Base-by-base conservation (phyloP, 495 filamentous ascomycete genomes). In the Cudoniella acicularis region DNA sequence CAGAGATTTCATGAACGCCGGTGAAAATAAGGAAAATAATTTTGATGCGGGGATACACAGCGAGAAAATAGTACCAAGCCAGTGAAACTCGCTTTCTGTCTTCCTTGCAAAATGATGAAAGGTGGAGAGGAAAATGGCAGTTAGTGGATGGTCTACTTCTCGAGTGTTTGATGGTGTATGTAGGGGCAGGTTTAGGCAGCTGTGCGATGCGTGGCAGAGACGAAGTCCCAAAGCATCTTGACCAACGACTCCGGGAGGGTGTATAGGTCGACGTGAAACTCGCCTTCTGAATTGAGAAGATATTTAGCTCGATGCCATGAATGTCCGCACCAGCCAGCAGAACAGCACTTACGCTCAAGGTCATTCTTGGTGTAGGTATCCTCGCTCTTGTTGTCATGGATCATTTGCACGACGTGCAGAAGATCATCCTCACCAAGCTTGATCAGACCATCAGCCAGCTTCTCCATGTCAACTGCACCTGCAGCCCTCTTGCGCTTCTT, bases 201-300 rank as follows among this genome's bases (percentile, higher is more conserved):
- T n/a, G n/a, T n/a, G n/a, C n/a, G n/a, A n/a, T n/a, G n/a, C n/a
- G n/a, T n/a, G n/a, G n/a, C n/a, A n/a, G 50, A 43, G 48, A 84
- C 82, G 72, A 89, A 92, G 43, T 96, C 95, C 92, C 93, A 98
- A 25, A 99, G 86, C 87, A 89, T 90, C 73, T 96, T 96, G 59
- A 86, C 77, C 1, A 90, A 74, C 16, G 73, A 68, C 51, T 97
- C 92, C 0, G 95, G 92, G 20, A 99, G 79, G 17, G 95, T 98
- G 73, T 96, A 98, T 18, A 99, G 81, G 68, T 99, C 95, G 55
- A 99, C 93, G 59, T 96, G 93, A 78, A 99, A 99, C 74, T 99
- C 95, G 61, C 95, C 95, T 69, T 90, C 91, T 94, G 70, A n/a
- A n/a, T 46, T 58, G 25, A 24, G n/a, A 25, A 21, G 8, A 46